Evolutionary conservation across 257 asterid species (phyloP), one percentile per base, ranked within the genome.

Genomic region (Buddleja alternifolia): DNA sequence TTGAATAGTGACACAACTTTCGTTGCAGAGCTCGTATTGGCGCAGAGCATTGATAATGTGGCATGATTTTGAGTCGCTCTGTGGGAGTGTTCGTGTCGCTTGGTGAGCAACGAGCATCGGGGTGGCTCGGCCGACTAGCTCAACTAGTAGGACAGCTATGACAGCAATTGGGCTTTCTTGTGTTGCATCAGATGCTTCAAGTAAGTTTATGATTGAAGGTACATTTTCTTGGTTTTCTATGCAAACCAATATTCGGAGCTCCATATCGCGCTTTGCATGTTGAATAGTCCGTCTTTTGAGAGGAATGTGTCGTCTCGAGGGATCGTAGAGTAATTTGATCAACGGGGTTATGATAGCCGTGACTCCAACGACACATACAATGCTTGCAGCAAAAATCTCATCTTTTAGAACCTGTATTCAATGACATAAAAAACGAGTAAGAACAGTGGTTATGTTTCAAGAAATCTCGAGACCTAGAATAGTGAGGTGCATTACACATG

Each of bases 41-140:
- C 87, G 78, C 44, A 92, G 70, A 34, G 97, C 96, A 14, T 77
- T 92, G 63, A 87, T 73, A 9, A 92, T 82, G 41, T 76, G 92
- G 66, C 79, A 63, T 3, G 97, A 82, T 23, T 80, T 69, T 1
- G 90, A 77, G 77, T 73, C 67, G 72, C 65, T 77, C 0, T 83
- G 83, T 17, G 73, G 85, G 17, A 89, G 52, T 0, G 67, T 44
- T 2, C 86, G 82, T 0, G 83, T 82, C 8, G 88, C 69, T 34
- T 92, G 95, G 10, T 87, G 96, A 3, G 90, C 80, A 17, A 89
- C 85, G 23, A 92, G 90, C 83, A 92, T 80, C 6, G 84, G 84
- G 7, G 90, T 85, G 54, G 94, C 79, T n/a, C 92, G 85, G 7
- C 90, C 96, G 0, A 78, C 83, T 0, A 88, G 84, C 82, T 92